These are phyloP conservation scores for Galerina marginata DNA, from an alignment of 768 basidiomycete species.

Conservation along the genomic window DNA sequence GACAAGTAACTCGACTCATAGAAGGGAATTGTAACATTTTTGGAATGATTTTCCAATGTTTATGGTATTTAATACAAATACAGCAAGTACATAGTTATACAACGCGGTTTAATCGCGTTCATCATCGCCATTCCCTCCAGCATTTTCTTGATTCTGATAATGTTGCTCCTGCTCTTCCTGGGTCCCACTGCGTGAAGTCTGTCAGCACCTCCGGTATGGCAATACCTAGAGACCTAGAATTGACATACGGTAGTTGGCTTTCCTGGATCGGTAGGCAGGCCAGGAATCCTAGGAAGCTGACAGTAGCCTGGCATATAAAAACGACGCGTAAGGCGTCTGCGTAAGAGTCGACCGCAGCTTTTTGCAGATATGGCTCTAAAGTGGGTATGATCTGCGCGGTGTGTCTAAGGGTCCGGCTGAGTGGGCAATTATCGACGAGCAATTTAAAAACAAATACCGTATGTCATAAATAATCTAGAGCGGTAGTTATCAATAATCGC, in stretches of 20 bases:
- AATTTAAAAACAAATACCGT: constrained; percentile 25
- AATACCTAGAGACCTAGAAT: background rate
- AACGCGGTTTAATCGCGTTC: constrained; percentile 29
- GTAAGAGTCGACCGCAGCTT: constrained; percentile 78
- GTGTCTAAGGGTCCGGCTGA: constrained; percentile 48
- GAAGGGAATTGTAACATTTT: too few species aligned
- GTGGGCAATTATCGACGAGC: background rate
- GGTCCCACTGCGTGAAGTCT: constrained; percentile 50
- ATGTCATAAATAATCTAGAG: constrained; percentile 74
- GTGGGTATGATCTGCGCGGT: constrained; percentile 74
- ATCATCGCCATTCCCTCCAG: constrained; percentile 28
- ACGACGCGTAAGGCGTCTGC: constrained; percentile 79
- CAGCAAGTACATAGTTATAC: constrained; percentile 28
- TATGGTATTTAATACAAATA: constrained; percentile 31
- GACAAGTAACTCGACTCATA: too few species aligned
- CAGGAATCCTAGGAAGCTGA: constrained; percentile 71
- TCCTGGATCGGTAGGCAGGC: constrained; percentile 79
- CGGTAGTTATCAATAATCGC: background rate
- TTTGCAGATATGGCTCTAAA: constrained; percentile 57
- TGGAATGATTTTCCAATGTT: constrained; percentile 26
- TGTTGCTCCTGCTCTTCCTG: constrained; percentile 66
- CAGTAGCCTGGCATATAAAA: constrained; percentile 78
- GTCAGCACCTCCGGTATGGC: constrained; percentile 5
- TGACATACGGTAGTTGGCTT: constrained; percentile 63
- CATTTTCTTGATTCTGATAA: constrained; percentile 47